Evolutionary conservation across 352 stramenopile species (phyloP), one percentile per base, ranked within the genome.

Genomic region (Pseudoperonospora humuli): DNA sequence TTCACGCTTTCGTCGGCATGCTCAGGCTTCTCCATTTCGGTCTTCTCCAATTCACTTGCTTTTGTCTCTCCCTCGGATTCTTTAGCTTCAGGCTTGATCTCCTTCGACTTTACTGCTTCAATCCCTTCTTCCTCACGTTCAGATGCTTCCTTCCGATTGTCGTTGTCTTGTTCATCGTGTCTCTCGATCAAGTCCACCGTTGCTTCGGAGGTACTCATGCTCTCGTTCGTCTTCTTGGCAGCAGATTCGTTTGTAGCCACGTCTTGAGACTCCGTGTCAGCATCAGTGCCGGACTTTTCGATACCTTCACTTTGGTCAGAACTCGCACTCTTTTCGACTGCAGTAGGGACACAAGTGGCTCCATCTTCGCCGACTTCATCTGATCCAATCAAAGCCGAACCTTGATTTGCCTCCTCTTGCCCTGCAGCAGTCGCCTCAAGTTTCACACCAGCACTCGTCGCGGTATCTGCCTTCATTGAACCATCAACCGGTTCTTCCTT

Each of bases 401-500:
- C 45, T 6, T 4, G 24, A 33, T 35, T 26, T 26, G 39, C 33
- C 7, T 28, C 25, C 3, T 48, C 25, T 28, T 50, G 19, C 5
- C 47, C 15, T 28, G 45, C 42, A 17, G 23, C 7, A 44, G 57
- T 27, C 14, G 23, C 25, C 50, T 55, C 45, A 51, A 47, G 44
- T 18, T 58, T 50, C 10, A 64, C 54, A 15, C 45, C 33, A 39
- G 6, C 31, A n/a, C 10, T 18, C 29, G 34, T 28, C 8, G 14
- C 19, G 24, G 18, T 17, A 19, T 36, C 27, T 19, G 38, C 11
- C 4, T 57, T 14, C 3, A 11, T 7, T 41, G 20, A 21, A 25
- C n/a, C 8, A n/a, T 7, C 10, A 36, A 36, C 24, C 26, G n/a
- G 10, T 27, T 59, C 50, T 19, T 64, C 37, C 26, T 62, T 59